Evolutionary conservation across 2,329 filamentous ascomycete species (phyloP), one percentile per base, ranked within the genome.

Genomic region (Fusarium azukiicola): DNA sequence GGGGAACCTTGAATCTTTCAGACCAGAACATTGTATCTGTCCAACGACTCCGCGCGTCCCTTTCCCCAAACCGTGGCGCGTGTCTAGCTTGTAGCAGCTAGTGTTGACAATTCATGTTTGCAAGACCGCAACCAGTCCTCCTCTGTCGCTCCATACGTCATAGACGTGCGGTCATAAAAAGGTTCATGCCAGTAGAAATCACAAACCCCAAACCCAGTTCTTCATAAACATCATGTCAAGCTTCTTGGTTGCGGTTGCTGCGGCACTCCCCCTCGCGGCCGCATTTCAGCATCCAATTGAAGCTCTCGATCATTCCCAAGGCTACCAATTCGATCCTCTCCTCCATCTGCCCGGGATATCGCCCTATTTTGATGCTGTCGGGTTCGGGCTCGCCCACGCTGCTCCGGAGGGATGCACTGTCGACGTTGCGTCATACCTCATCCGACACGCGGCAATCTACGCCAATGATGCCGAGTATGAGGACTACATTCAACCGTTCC

Each of bases 381-480:
- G 80, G 3, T 82, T 82, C 44, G 80, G 80, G 3, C 63, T 82
- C 2, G 71, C 68, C 11, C 80, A 82, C 2, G 69, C 66, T 17
- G 79, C 80, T 4, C 80, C 80, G 16, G 79, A 82, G 44, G 80
- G 80, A 19, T 82, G 80, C 2, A 82, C 67, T 0, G 79, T 82
- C 1, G 81, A 72, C 14, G 67, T 79, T 21, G 80, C 80, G 1
- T 82, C 80, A 1, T 82, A 82, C 42, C 73, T 82, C 23, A 82
- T 82, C 56, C 74, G 80, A 3, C 80, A 82, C 44, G 80, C 75
- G 21, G 79, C 80, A 1, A 82, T 82, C 4, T 82, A 82, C 38
- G 80, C 80, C 42, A 82, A 82, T 2, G 80, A 82, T 9, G 80
- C 69, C 42, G 80, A 82, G 47, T 82, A 82, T 38, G 79, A 82